These are phyloP conservation scores for Globisporangium rhizosaccharum DNA, from an alignment of 352 stramenopile species.

Conservation along the genomic window DNA sequence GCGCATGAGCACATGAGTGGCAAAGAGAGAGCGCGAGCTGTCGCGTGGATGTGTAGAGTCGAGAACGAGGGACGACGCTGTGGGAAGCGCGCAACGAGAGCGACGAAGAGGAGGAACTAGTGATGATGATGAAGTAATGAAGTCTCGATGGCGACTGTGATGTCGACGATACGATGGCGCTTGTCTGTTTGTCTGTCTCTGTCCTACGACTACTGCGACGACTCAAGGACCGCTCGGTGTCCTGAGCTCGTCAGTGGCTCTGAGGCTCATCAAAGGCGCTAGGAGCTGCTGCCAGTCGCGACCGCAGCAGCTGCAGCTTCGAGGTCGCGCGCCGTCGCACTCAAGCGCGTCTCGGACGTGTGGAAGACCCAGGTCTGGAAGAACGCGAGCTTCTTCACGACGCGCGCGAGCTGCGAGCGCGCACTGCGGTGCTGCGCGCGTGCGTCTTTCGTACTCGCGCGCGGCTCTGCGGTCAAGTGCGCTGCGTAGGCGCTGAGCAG, in stretches of 20 bases:
- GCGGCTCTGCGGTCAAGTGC: conserved; percentile 12
- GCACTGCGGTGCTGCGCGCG: conserved; percentile 19
- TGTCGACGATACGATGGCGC: no score
- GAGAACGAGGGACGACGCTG: not conserved
- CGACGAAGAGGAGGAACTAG: not conserved
- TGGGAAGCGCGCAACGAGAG: not conserved
- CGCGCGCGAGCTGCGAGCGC: conserved; percentile 20
- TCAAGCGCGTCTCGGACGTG: conserved; percentile 7
- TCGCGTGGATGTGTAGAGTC: not conserved
- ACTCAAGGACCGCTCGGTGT: no score
- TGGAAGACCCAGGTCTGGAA: conserved; percentile 47
- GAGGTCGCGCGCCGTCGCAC: conserved; percentile 6
- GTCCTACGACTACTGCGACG: no score
- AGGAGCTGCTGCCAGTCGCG: not conserved
- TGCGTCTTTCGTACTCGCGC: conserved; percentile 14
- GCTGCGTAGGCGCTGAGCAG: conserved; percentile 32
- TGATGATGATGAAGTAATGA: not conserved
- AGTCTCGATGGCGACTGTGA: not conserved
- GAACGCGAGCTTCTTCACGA: conserved; percentile 58
- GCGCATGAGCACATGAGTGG: conserved; percentile 23
- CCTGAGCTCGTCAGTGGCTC: not conserved
- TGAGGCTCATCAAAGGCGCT: not conserved
- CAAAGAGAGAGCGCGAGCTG: not conserved
- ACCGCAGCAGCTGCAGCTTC: not conserved
- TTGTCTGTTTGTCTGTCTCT: no score